Evolutionary conservation across 768 basidiomycete genomes (phyloP), one percentile per base, ranked within the genome.

Genomic region (Cytidiella melzeri): DNA sequence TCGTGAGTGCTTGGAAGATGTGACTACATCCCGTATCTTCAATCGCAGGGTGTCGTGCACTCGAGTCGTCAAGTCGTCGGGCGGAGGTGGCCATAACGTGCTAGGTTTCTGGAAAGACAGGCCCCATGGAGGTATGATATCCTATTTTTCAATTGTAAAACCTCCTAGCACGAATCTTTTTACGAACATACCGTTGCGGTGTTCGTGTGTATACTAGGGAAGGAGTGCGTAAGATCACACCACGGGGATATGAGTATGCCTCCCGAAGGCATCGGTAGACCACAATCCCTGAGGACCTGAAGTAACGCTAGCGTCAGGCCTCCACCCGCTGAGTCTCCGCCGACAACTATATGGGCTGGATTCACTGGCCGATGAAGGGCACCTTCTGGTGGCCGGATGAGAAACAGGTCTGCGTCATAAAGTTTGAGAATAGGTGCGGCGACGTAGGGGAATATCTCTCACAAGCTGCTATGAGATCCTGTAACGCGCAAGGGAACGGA

Each of bases 251-350:
- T 86, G 36, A 97, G 69, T 15, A 95, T 73, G 1, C 83, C 92
- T 5, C 92, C 96, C 2, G 92, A 90, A 3, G 94, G 95, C 40
- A 77, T 55, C 4, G 92, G 92, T 20, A 94, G 70, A 2, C 80
- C 83, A 0, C 77, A 68, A 64, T 99, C 96, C 13, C 96, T 86
- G 41, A 99, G 78, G 9, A 87, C 74, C 66, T 93, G 90, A 3
- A 99, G 74, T 24, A 96, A 72, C 3, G 92, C 85, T 43, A 97
- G 68, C 1, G 81, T 77, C 11, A 97, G 70, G 0, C 92, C 92
- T 6, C 93, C 96, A 5, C 96, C 96, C 0, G 95, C 94, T 19
- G 91, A 93, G 67, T 93, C 92, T 2, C 96, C 96, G 0, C 84
- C 84, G 15, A 98, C 70, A 10, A 97, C 77, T 28, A 99, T 86